Conservation (phyloP, 2,329 filamentous ascomycete genomes). For the Cladosporium sp. region DNA sequence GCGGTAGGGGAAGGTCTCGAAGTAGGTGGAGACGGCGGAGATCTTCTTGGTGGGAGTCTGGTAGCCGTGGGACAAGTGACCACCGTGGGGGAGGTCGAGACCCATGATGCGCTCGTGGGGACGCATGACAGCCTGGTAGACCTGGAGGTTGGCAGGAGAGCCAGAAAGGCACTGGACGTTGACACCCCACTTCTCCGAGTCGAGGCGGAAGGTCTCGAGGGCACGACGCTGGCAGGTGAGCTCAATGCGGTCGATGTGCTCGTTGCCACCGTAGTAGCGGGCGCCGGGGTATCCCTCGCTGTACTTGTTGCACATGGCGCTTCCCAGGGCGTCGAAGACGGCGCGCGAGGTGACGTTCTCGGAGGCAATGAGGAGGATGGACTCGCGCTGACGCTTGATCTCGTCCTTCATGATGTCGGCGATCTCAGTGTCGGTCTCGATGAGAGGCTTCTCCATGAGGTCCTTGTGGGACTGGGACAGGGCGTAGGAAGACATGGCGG, state of each 20-base stretch:
- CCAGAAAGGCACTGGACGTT: conserved; percentile 94
- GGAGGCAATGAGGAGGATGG: conserved; percentile 96
- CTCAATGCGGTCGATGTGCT: conserved; percentile 97
- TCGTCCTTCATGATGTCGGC: conserved; percentile 96
- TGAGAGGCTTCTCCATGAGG: conserved; percentile 91
- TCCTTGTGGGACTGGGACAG: conserved; percentile 66
- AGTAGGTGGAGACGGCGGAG: conserved; percentile 97
- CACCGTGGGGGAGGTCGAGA: conserved; percentile 91
- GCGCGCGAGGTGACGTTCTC: conserved; percentile 99
- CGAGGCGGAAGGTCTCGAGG: conserved; percentile 84
- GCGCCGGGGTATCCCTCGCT: conserved; percentile 97
- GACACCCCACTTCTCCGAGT: conserved; percentile 91
- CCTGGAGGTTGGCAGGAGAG: conserved; percentile 72
- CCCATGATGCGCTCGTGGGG: conserved; percentile 96
- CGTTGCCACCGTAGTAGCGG: conserved; percentile 98
- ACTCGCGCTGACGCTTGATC: conserved; percentile 96
- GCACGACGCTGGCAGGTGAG: conserved; percentile 91
- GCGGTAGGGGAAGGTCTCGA: conserved; percentile 97
- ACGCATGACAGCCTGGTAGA: conserved; percentile 90
- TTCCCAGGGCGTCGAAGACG: conserved; percentile 95
- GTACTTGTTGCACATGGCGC: conserved; percentile 95
- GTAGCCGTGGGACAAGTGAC: conserved; percentile 94
- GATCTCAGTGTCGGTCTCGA: conserved; percentile 91
- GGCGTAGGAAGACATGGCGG: conserved; percentile 52
- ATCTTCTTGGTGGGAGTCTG: conserved; percentile 84